Evolutionary conservation across 2,329 filamentous ascomycete species (phyloP), one percentile per base, ranked within the genome.

Genomic region (Colletotrichum lupini): DNA sequence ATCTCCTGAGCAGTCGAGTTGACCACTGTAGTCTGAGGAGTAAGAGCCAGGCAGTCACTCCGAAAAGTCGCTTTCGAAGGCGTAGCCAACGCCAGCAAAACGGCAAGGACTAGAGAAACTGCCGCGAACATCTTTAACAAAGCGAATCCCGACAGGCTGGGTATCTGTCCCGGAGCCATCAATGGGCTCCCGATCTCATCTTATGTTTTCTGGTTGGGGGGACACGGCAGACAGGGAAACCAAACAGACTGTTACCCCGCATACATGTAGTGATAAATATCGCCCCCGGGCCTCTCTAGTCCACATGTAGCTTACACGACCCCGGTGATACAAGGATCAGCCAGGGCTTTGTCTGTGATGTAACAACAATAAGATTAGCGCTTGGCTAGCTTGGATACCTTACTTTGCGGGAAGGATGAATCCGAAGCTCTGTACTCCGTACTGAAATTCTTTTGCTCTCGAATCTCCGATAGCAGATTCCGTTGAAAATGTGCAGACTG

Each of bases 1-100:
- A 52, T 42, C 24, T 16, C 11, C 9, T 28, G 30, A 5, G 81
- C 77, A 3, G 78, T 79, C 3, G 80, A 80, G 42, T 82, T 79
- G 37, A 78, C 35, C 30, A 64, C 68, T 1, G 28, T 49, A 3
- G 55, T 24, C 28, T 64, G 24, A 0, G 73, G 71, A 4, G 53
- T 57, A 22, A 75, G 62, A 26, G 67, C 66, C 4, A 74, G 26
- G 32, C 73, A 75, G 32, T 70, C 67, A n/a, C 64, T 61, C 14
- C 32, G 67, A 7, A 70, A 62, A 7, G 55, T 24, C 3, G 67
- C 67, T 2, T 42, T 12, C 0, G 7, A 42, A 8, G 55, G 55
- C 22, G 26, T 26, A 11, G 53, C 32, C 5, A 72, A 42, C 67
- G 35, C 56, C 5, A 64, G 30, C 55, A 64, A 6, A 52, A 60